Conservation (phyloP, 164 flowering plant species). For the Malania oleifera region DNA sequence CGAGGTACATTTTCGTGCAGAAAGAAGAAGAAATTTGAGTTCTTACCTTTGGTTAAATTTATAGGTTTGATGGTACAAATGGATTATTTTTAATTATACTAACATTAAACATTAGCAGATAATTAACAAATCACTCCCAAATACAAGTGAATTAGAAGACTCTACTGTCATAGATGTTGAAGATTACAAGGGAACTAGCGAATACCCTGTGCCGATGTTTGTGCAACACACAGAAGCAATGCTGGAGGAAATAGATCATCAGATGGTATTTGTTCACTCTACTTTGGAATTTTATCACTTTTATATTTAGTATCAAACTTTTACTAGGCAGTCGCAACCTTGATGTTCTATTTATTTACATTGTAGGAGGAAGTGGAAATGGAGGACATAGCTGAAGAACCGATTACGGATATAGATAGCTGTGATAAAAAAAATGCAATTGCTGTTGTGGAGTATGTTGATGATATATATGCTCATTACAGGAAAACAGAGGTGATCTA, state of each 20-base stretch:
- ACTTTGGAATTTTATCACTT: neutral
- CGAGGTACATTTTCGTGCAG: too few relatives aligned
- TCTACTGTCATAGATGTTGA: constrained; percentile 9
- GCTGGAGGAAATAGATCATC: constrained; percentile 19
- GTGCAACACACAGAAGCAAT: constrained; percentile 24
- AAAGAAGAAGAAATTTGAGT: too few relatives aligned
- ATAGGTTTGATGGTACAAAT: too few relatives aligned
- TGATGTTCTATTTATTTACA: neutral
- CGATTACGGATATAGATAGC: constrained; percentile 20
- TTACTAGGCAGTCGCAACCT: neutral
- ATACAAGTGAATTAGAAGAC: neutral
- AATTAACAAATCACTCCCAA: neutral
- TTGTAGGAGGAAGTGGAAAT: constrained; percentile 24
- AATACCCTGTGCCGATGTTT: constrained; percentile 16
- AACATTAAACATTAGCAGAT: too few relatives aligned
- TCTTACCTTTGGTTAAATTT: too few relatives aligned
- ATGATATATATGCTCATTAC: constrained; percentile 21
- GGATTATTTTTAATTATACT: too few relatives aligned
- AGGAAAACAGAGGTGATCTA: constrained; percentile 20
- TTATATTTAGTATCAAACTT: neutral
- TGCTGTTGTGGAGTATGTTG: constrained; percentile 27
- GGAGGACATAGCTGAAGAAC: constrained; percentile 23
- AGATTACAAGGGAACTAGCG: constrained; percentile 8
- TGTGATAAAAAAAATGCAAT: constrained; percentile 15
- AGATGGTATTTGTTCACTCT: constrained; percentile 12